A percentile compares a stretch with the other conserved stretches of the same genome.
These are phyloP conservation scores for Trametes hirsuta DNA, from an alignment of 1,284 basidiomycete genomes.

Conservation along the genomic window DNA sequence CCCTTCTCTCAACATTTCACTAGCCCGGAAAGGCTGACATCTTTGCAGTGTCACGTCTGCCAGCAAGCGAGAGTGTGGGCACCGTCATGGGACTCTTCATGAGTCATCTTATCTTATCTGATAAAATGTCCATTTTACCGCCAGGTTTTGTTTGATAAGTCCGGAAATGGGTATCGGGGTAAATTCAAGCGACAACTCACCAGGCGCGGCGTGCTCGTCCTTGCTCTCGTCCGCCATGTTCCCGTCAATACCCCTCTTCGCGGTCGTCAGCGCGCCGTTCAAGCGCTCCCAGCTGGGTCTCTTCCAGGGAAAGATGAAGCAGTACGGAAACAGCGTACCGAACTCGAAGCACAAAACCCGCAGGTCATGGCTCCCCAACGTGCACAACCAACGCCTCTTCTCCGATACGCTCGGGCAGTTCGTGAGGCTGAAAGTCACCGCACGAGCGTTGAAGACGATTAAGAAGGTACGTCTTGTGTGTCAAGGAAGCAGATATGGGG, in stretches of 20 bases:
- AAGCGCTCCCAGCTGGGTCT: conserved; percentile 77
- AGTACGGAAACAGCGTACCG: conserved; percentile 89
- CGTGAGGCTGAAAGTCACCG: conserved; percentile 71
- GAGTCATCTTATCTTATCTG: conserved; percentile 22
- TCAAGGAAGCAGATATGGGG: background rate
- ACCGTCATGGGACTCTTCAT: background rate
- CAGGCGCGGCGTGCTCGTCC: background rate
- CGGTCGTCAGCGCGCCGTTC: conserved; percentile 63
- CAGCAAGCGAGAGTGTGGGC: background rate
- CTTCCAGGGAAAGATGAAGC: conserved; percentile 79
- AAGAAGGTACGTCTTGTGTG: conserved; percentile 60
- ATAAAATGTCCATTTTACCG: background rate
- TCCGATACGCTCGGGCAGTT: conserved; percentile 65
- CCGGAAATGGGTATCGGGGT: background rate
- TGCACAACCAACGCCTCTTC: conserved; percentile 72
- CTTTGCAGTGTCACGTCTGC: too few relatives aligned
- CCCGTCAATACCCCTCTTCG: conserved; percentile 37
- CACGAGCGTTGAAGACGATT: conserved; percentile 76
- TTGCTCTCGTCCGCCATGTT: conserved; percentile 35
- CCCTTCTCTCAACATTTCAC: too few relatives aligned
- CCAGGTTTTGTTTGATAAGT: background rate
- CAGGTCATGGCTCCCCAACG: conserved; percentile 87
- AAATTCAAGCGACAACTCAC: conserved; percentile 6
- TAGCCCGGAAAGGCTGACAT: too few relatives aligned
- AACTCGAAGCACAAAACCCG: conserved; percentile 93